phyloP scores from a whole-genome alignment of 768 basidiomycete species.

The Podaxis sp. region DNA sequence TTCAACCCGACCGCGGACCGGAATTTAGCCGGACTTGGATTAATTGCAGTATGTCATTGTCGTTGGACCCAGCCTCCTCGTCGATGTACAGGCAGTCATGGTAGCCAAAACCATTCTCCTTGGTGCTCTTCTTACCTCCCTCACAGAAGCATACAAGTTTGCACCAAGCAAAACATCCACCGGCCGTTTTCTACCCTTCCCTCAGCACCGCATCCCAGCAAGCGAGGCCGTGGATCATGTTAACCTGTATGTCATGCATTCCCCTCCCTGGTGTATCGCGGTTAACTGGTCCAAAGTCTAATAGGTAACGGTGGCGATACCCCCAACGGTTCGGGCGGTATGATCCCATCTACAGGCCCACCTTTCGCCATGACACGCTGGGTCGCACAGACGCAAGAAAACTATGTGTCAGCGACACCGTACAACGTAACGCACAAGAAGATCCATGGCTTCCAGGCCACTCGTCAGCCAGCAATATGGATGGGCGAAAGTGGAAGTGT shows the following conservation, averaged over 20 bases:
- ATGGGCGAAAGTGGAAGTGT: slow-evolving; percentile 78
- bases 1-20: background rate
- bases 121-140: background rate
- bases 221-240: slow-evolving; percentile 26
- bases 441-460: slow-evolving; percentile 76
- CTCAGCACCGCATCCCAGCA: slow-evolving; percentile 11
- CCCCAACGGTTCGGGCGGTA: slow-evolving; percentile 69
- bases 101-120: background rate
- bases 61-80: background rate
- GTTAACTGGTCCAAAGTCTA: slow-evolving; percentile 26
- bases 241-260: slow-evolving; percentile 22
- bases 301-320: slow-evolving; percentile 73
- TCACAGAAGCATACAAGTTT: slow-evolving; percentile 6
- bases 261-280: no score
- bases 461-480: slow-evolving; percentile 85
- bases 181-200: slow-evolving; percentile 10
- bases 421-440: slow-evolving; percentile 39
- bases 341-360: slow-evolving; percentile 72
- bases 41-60: background rate
- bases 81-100: slow-evolving; percentile 2
- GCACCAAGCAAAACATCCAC: background rate
- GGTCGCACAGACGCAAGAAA: slow-evolving; percentile 76
- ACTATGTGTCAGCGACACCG: slow-evolving; percentile 70
- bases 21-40: background rate
- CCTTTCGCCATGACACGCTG: slow-evolving; percentile 87